phyloP scores from a whole-genome alignment of 768 basidiomycete genomes.

The Lepiota venenata region DNA sequence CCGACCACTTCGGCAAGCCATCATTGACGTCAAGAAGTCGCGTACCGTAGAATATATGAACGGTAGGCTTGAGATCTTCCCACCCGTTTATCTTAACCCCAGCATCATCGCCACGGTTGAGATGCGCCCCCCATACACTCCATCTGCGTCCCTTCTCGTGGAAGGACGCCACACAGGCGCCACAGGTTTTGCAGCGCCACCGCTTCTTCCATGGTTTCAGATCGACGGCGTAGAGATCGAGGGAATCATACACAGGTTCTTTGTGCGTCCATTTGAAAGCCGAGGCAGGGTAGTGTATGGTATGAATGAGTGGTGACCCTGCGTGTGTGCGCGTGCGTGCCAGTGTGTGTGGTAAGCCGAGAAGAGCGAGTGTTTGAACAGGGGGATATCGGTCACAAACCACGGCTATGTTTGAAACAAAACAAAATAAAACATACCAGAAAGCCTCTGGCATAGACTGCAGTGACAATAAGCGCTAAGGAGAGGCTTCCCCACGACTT shows the following conservation, averaged over 20 bases:
- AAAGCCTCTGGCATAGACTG: constrained; percentile 61
- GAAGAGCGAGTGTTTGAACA: background rate
- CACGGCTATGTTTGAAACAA: no score
- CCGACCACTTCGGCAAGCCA: constrained; percentile 59
- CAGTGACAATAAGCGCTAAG: constrained; percentile 70
- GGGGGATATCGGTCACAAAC: no score
- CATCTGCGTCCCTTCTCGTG: constrained; percentile 45
- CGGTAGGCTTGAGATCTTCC: constrained; percentile 57
- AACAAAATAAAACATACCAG: constrained; percentile 41
- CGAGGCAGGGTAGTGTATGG: constrained; percentile 48
- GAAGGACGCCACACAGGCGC: constrained; percentile 47
- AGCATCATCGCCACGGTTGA: constrained; percentile 51
- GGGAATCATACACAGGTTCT: constrained; percentile 26
- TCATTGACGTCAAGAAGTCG: constrained; percentile 56
- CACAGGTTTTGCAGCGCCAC: constrained; percentile 61
- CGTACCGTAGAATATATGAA: constrained; percentile 66
- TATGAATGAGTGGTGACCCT: constrained; percentile 64
- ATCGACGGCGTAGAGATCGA: constrained; percentile 47
- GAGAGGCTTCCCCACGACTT: constrained; percentile 43
- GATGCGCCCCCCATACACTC: constrained; percentile 57
- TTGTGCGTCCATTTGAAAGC: constrained; percentile 55
- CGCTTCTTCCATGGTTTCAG: constrained; percentile 58
- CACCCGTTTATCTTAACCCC: constrained; percentile 38
- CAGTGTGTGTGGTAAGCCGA: no score
- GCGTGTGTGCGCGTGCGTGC: no score